phyloP scores from a whole-genome alignment of 129 eudicot species.

The Artemisia annua region DNA sequence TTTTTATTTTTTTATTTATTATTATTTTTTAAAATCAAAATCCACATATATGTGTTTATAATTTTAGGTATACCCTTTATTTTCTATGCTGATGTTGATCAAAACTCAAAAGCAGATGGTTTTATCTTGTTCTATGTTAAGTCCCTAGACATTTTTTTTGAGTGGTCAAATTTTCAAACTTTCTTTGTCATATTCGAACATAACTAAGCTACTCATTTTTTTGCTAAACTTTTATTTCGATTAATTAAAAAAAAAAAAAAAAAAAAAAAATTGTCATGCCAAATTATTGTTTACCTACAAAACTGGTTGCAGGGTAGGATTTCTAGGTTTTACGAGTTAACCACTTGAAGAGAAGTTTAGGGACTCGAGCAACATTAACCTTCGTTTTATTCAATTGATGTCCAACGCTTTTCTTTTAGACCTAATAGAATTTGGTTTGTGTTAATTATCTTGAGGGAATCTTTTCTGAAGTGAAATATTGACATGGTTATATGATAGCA shows the following conservation, averaged over 20 bases:
- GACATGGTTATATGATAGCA: slow-evolving; percentile 14
- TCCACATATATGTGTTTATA: too few species aligned
- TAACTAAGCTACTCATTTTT: too few species aligned
- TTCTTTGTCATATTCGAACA: background rate
- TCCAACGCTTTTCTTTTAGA: background rate
- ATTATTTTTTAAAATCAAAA: background rate
- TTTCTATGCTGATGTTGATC: background rate
- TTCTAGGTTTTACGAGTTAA: too few species aligned
- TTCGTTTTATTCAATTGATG: too few species aligned
- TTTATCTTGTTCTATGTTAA: background rate
- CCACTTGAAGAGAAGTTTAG: too few species aligned
- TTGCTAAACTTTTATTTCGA: too few species aligned
- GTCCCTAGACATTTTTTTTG: background rate
- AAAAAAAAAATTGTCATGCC: too few species aligned
- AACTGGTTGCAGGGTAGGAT: too few species aligned
- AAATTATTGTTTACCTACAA: too few species aligned
- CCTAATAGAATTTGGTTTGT: background rate
- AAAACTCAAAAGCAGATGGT: background rate
- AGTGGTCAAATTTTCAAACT: background rate
- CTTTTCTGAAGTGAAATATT: background rate
- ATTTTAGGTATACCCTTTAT: background rate
- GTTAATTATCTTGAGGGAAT: background rate
- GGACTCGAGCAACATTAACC: too few species aligned
- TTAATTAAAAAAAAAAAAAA: too few species aligned
- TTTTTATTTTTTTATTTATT: background rate